Base-by-base conservation (phyloP, 2,329 filamentous ascomycete genomes). In the Ciborinia camelliae region DNA sequence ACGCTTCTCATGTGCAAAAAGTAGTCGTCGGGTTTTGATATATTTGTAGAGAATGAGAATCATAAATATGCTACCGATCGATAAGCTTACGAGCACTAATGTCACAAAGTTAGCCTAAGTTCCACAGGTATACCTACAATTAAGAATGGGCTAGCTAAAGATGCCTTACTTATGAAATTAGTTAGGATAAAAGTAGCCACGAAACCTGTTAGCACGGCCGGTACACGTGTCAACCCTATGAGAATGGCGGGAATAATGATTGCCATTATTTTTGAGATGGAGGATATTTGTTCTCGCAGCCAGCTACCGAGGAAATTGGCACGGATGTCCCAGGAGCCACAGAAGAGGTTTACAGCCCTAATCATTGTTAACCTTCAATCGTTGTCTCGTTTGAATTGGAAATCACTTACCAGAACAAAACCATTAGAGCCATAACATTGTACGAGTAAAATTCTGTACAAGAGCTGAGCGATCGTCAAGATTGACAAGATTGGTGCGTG, bases 381-480 rank as follows among this genome's bases (percentile, higher is more conserved):
- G 15, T 43, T 28, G 9, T 28, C 41, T 26, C 32, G 48, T 66
- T 37, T n/a, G 7, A 8, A 30, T 5, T 23, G 3, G 14, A 23
- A 28, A 14, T 6, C 37, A 52, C 72, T 59, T 72, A 80, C 80
- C 81, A 83, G 63, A 79, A 81, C 7, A 82, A 72, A 7, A 79
- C 74, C 41, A 81, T 74, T 37, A 81, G 71, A 10, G 79, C 74
- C 70, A 82, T 79, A n/a, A 80, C 79, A 71, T 81, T 82, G 69
- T 83, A 83, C 37, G 76, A 77, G 65, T 82, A 82, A 58, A 79
- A 82, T 69, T 82, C 81, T 83, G 57, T 0, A 30, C 63, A 37
- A 43, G 28, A 62, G 10, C 51, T 66, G 72, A 51, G 20, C 43
- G 50, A 14, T 43, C 32, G 20, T 45, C 35, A 12, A 28, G 57